These are phyloP conservation scores for Xylaria polymorpha DNA, from an alignment of 2,329 filamentous ascomycete species.

Conservation along the genomic window DNA sequence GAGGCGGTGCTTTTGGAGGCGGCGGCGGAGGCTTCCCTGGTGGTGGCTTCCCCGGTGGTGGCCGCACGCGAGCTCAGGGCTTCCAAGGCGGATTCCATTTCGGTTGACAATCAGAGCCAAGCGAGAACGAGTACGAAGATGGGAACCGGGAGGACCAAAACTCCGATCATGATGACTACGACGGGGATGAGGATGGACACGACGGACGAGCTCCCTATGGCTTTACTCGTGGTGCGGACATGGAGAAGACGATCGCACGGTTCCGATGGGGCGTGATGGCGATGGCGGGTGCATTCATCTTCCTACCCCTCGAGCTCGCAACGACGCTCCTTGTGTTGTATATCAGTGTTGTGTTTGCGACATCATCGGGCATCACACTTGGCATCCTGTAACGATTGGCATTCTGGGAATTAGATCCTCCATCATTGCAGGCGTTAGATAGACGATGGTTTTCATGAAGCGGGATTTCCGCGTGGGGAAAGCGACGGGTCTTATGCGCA, in stretches of 20 bases:
- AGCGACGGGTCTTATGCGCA: slow-evolving; percentile 23
- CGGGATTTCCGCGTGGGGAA: slow-evolving; percentile 28
- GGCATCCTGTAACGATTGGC: slow-evolving; percentile 46
- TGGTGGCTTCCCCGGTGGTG: slow-evolving; percentile 58
- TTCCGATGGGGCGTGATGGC: slow-evolving; percentile 49
- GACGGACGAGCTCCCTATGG: slow-evolving; percentile 35
- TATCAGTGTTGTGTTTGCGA: slow-evolving; percentile 48
- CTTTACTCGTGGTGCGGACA: slow-evolving; percentile 32
- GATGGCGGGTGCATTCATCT: slow-evolving; percentile 46
- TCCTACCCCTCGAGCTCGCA: slow-evolving; percentile 49
- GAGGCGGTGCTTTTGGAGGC: slow-evolving; percentile 66
- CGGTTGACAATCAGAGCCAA: slow-evolving; percentile 56
- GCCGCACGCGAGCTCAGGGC: slow-evolving; percentile 55
- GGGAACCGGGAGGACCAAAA: slow-evolving; percentile 45
- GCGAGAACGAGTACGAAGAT: slow-evolving; percentile 50
- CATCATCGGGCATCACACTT: slow-evolving; percentile 44
- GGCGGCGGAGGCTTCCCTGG: slow-evolving; percentile 54
- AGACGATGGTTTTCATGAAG: slow-evolving; percentile 38
- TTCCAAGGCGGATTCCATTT: slow-evolving; percentile 70
- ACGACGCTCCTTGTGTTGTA: slow-evolving; percentile 49
- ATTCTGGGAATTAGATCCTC: slow-evolving; percentile 45
- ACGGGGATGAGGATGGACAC: slow-evolving; percentile 47
- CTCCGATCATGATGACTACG: slow-evolving; percentile 50
- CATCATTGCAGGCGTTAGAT: slow-evolving; percentile 48
- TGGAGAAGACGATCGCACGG: slow-evolving; percentile 44